A percentile compares a stretch with the other conserved stretches of the same genome.
Conservation (phyloP, 495 filamentous ascomycete species). For the Hamigera avellanea region DNA sequence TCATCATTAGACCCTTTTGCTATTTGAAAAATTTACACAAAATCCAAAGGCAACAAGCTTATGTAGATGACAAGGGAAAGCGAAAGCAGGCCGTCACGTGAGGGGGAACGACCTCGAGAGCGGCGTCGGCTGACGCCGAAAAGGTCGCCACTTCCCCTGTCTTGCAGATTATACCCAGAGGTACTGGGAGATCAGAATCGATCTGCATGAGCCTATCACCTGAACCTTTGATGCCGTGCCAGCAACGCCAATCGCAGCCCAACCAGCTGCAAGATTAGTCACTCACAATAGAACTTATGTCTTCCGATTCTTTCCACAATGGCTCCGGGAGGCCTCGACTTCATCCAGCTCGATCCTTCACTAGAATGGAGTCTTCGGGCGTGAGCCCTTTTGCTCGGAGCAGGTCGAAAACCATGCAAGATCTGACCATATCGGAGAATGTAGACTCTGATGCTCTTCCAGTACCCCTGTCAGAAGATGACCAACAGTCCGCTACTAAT, state of each 20-base stretch:
- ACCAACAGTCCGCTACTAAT: conserved; percentile 23
- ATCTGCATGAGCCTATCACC: conserved; percentile 25
- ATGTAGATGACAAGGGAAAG: no score
- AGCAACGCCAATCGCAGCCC: not conserved
- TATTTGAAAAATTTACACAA: no score
- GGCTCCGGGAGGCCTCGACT: conserved; percentile 20
- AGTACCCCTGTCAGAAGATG: conserved; percentile 12
- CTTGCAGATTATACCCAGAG: no score
- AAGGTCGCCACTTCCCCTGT: no score
- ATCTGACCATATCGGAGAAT: conserved; percentile 33
- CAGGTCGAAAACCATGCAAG: conserved; percentile 54
- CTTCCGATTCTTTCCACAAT: conserved; percentile 16
- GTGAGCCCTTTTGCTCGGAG: conserved; percentile 31
- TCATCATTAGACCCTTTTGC: no score
- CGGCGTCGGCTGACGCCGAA: no score
- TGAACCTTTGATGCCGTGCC: conserved; percentile 14
- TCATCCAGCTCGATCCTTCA: conserved; percentile 39
- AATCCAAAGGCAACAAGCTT: no score
- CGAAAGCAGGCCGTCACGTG: no score
- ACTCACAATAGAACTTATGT: conserved; percentile 8
- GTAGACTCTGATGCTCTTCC: conserved; percentile 18
- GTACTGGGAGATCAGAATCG: no score
- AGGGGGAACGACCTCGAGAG: no score
- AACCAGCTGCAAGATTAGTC: not conserved
- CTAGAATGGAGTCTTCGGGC: conserved; percentile 37